Base-by-base conservation (phyloP, 2,329 filamentous ascomycete species). In the Fusarium zealandicum region DNA sequence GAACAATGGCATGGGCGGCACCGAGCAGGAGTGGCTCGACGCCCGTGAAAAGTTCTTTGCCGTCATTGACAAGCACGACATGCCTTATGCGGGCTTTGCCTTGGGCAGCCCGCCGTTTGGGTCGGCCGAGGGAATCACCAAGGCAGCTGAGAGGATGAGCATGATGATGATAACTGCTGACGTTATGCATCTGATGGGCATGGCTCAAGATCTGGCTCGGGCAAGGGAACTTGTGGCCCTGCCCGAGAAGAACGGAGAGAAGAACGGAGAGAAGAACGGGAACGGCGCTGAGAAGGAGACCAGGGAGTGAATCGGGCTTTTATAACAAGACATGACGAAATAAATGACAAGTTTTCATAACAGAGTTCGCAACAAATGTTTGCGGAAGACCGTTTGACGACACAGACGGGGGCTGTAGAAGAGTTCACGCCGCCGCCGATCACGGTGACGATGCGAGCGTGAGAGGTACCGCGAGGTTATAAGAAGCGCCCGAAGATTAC, bases 1-100 rank as follows among this genome's bases (percentile, higher is more conserved):
- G 30, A 72, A 71, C 39, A 58, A 61, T 22, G 72, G 71, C 61
- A 39, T 65, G 52, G 69, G 64, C 14, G 71, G 71, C 17, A 52
- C 57, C 3, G 78, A 80, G 64, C 71, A 71, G 12, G 77, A 78
- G 52, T 80, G 76, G 76, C 33, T 70, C 10, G 74, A 69, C 5
- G 74, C 73, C 1, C 66, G 73, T 1, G 70, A 70, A 5, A 66
- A 73, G 42, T 79, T 75, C 60, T 65, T 73, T 30, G 61, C 60
- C n/a, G 70, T 71, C 5, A 42, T 79, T 3, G 72, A 73, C 63
- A 80, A 80, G 67, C 78, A 80, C 59, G 70, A 80, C 64, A 80
- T 76, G 70, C 77, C 78, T 8, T 69, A 67, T 14, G 66, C 59
- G 12, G 72, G 73, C 14, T 74, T 75, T 31, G 65, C 65, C 5